Conservation (phyloP, 2,329 filamentous ascomycete species). For the Trichoderma koningii region DNA sequence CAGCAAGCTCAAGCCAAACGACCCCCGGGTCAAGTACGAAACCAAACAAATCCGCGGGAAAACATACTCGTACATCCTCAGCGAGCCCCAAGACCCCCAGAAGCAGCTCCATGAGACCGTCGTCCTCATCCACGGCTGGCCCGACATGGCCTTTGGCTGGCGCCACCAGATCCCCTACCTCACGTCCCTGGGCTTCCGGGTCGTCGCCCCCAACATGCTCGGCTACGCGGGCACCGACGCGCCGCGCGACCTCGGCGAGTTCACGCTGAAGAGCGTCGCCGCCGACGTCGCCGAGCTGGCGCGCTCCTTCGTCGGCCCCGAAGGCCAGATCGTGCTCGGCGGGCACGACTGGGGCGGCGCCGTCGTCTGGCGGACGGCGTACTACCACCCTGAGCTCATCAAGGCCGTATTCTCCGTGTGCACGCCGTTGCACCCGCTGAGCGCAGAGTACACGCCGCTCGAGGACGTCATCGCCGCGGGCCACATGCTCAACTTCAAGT, state of each 20-base stretch:
- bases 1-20: conserved; percentile 66
- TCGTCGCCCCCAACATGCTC: conserved; percentile 82
- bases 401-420: conserved; percentile 77
- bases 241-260: conserved; percentile 62
- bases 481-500: conserved; percentile 69
- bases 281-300: conserved; percentile 76
- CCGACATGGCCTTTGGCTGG: conserved; percentile 84
- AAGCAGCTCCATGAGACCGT: conserved; percentile 48
- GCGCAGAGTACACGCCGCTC: conserved; percentile 54
- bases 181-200: conserved; percentile 69
- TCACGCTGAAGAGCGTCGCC: conserved; percentile 70
- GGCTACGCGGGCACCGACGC: conserved; percentile 80
- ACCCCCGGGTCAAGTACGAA: conserved; percentile 66
- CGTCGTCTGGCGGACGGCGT: conserved; percentile 72
- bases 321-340: conserved; percentile 70
- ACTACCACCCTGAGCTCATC: conserved; percentile 73
- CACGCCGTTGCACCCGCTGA: conserved; percentile 69
- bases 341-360: conserved; percentile 93
- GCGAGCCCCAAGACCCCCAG: conserved; percentile 47
- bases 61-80: conserved; percentile 68
- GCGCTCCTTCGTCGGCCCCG: conserved; percentile 50
- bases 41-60: conserved; percentile 66
- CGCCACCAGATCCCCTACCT: conserved; percentile 83
- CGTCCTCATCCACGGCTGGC: conserved; percentile 72
- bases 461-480: conserved; percentile 59